Base-by-base conservation (phyloP, 1,284 basidiomycete species). In the Moniliella sp. region DNA sequence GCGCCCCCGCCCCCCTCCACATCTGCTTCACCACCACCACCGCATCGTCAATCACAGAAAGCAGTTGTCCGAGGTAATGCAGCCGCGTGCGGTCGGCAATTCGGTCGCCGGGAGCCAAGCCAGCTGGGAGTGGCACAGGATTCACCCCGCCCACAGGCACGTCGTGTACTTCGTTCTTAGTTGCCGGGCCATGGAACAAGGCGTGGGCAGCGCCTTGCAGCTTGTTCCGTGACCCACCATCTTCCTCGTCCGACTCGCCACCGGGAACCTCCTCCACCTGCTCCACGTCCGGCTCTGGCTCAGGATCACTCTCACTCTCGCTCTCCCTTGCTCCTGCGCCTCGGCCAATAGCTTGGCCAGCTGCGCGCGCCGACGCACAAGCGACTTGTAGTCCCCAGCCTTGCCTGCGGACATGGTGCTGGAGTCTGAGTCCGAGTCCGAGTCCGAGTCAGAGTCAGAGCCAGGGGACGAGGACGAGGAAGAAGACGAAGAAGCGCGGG, bases 161-260 rank as follows among this genome's bases (percentile, higher is more conserved):
- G n/a, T n/a, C n/a, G n/a, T n/a, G n/a, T n/a, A n/a, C n/a, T 31
- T 57, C 53, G 37, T 57, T 43, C 33, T 48, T 51, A 1, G 53
- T 57, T n/a, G 32, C 32, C 5, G 45, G 50, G 10, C 39, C 37
- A 23, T 23, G n/a, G 21, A 7, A 7, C 8, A 7, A 7, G 7
- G 7, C n/a, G 8, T 25, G 14, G 17, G 28, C 34, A 1, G 31
- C 27, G n/a, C 32, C 28, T 2, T 5, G 9, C 4, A 21, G 18
- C 7, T 18, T 11, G 7, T 10, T 25, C 2, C 31, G 25, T 2
- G 31, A 40, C 5, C 31, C 43, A 3, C 25, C 37, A 3, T 37
- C 39, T n/a, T 45, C 46, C 4, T 46, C 46, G 4, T 50, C 46
- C n/a, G 40, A 35, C 9, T 42, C 43, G n/a, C 33, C 35, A 15